Evolutionary conservation across 306 rosid species (phyloP), one percentile per base, ranked within the genome.

Genomic region (Luffa acutangula): DNA sequence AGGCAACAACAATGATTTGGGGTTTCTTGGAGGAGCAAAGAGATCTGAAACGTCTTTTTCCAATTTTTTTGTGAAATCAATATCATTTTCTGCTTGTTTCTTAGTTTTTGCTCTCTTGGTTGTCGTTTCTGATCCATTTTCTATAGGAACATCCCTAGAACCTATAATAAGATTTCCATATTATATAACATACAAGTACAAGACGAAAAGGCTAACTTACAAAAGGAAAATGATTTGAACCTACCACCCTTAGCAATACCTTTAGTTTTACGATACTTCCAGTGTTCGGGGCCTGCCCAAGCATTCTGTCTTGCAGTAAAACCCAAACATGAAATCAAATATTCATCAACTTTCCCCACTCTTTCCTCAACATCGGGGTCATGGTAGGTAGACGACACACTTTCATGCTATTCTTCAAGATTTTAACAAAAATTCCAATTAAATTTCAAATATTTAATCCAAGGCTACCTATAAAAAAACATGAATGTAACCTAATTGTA

Each of bases 221-320:
- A 39, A 65, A 64, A 36, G 41, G n/a, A 71, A 71, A 72, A 48
- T 48, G 77, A 72, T 12, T 9, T 5, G 25, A 20, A 31, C 77
- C n/a, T 46, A 70, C 65, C 60, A 65, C 33, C 39, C 74, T 49
- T 46, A 31, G 52, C 72, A 78, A 15, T 78, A 95, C 97, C 97
- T 88, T 91, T 91, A 74, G 91, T 75, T 84, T 88, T 93, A 69
- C 78, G 83, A 84, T 82, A 90, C 90, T 95, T 93, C 99, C 97
- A 95, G 81, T 92, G 98, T 58, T 95, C 98, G 67, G 96, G 98
- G 59, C 98, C 98, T 72, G 96, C 98, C 99, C 99, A 95, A 80
- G 96, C 91, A 84, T 95, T 93, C 72, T 83, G 90, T 79, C 90
- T 95, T 75, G 90, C 87, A 80, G 83, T 81, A 74, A 95, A 83